Evolutionary conservation across 2,329 filamentous ascomycete species (phyloP), one percentile per base, ranked within the genome.

Genomic region (Pseudogymnoascus sp.): DNA sequence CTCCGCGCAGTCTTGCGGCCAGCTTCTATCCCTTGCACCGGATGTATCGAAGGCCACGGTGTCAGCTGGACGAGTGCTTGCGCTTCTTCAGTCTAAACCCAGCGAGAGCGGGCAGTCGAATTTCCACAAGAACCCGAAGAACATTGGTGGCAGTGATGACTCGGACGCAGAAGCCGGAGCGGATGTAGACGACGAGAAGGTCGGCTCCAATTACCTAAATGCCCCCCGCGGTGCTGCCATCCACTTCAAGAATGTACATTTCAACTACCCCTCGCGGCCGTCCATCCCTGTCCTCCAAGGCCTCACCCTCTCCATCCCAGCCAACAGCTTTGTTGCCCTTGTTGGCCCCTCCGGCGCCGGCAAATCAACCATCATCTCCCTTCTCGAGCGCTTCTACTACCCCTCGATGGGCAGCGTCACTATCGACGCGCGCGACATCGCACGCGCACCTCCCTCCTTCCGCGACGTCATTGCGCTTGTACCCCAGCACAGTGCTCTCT

Each of bases 261-360:
- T 91, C 68, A 75, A 85, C 8, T 91, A 91, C 66, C 84, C 86
- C 4, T 80, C 84, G 18, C 80, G 86, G 0, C 83, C 85, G 0
- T 79, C 86, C 38, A 75, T 80, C 6, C 77, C 78, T 14, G 83
- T 89, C 14, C 77, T 91, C 4, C 76, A 79, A n/a, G 79, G 78
- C 2, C 76, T 89, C 21, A 83, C 78, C 8, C 76, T 90, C 18
- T 79, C 77, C 0, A 82, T 89, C 61, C 75, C 79, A 38, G 77
- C 84, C 0, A 84, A 84, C 1, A 80, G 87, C 61, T 88, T 88
- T 72, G 91, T 99, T 25, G 96, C 95, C 62, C 93, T 99, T 67
- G 96, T 99, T 61, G 95, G 95, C 0, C 93, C 95, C 2, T 97
- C 92, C 18, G 95, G 95, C 65, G 95, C 95, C 65, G 95, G 95